These are phyloP conservation scores for Taxillus chinensis DNA, from an alignment of 164 flowering plant species.

Conservation along the genomic window DNA sequence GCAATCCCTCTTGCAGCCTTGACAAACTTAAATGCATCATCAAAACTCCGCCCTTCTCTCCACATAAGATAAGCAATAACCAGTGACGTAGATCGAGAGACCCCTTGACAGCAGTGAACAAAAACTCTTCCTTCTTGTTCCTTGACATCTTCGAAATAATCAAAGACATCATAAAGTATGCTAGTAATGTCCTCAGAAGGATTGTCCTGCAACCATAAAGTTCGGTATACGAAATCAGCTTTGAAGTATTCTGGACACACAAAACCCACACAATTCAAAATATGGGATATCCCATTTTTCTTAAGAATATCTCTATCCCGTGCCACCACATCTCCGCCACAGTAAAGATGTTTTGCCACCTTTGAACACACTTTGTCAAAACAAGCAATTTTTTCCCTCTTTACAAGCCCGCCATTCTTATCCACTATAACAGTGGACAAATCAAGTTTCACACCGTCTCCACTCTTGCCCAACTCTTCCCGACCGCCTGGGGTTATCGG, in stretches of 20 bases:
- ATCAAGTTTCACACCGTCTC: constrained; percentile 77
- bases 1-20: constrained; percentile 85
- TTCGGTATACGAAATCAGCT: constrained; percentile 61
- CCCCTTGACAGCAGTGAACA: constrained; percentile 86
- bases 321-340: constrained; percentile 79
- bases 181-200: constrained; percentile 84
- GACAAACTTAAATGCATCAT: constrained; percentile 79
- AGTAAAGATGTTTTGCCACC: constrained; percentile 72
- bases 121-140: constrained; percentile 61
- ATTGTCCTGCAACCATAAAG: constrained; percentile 83
- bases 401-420: constrained; percentile 41
- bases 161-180: constrained; percentile 76
- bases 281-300: constrained; percentile 62
- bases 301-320: constrained; percentile 55
- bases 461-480: constrained; percentile 21
- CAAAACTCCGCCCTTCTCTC: constrained; percentile 89
- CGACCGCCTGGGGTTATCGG: constrained; percentile 72
- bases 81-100: constrained; percentile 74
- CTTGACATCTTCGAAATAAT: constrained; percentile 83
- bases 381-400: constrained; percentile 65
- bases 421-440: constrained; percentile 54
- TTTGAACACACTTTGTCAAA: constrained; percentile 78
- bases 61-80: constrained; percentile 87
- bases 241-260: constrained; percentile 80
- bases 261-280: constrained; percentile 75